A percentile compares a stretch with the other conserved stretches of the same genome.
Evolutionary conservation across 1,139 yeast species (phyloP).

Genomic region (Spencermartinsiella ligniputridi): DNA sequence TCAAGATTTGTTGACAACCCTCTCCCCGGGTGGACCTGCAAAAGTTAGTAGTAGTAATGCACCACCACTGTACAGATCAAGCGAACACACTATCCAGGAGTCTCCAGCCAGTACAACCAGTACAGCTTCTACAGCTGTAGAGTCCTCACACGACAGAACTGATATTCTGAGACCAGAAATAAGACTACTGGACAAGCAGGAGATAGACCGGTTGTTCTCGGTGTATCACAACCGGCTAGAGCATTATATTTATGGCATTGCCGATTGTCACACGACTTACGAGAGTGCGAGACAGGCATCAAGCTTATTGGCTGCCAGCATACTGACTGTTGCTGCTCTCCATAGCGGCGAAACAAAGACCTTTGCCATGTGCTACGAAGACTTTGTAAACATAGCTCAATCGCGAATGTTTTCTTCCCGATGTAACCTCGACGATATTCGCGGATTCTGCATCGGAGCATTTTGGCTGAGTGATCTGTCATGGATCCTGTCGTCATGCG

Average conservation of each 20-base stretch:
- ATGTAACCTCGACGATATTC: conserved; percentile 8
- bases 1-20: background rate
- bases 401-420: conserved; percentile 3
- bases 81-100: background rate
- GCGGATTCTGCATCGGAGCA: conserved; percentile 10
- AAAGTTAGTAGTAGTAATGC: background rate
- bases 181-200: background rate
- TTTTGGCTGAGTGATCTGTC: conserved; percentile 10
- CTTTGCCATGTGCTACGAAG: conserved; percentile 7
- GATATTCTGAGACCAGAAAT: background rate
- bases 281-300: conserved; percentile 5
- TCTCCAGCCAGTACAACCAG: background rate
- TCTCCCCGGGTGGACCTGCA: background rate
- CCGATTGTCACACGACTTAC: conserved; percentile 6
- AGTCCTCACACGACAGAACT: background rate
- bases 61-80: background rate
- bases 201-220: conserved; percentile 1
- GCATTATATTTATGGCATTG: conserved; percentile 9
- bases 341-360: conserved; percentile 3
- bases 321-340: conserved; percentile 7
- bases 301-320: conserved; percentile 6
- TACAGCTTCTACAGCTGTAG: background rate
- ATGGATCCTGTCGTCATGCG: conserved; percentile 5
- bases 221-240: conserved; percentile 9
- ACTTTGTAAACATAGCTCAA: conserved; percentile 1